Evolutionary conservation across 768 basidiomycete species (phyloP).

Genomic region (Calocybe indica): DNA sequence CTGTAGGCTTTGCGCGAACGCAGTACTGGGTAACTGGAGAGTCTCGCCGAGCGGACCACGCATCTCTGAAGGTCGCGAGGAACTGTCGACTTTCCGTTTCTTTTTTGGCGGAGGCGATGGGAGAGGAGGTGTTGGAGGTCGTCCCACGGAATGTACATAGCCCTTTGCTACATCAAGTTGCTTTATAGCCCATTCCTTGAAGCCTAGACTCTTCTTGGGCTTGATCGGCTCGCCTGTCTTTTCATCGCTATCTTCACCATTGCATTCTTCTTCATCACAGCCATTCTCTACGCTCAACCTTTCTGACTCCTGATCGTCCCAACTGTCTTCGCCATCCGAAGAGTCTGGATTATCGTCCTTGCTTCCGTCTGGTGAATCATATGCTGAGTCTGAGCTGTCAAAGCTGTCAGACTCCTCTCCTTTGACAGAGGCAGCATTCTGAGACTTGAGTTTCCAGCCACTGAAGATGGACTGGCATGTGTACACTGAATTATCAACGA

Average conservation of each 20-base stretch:
- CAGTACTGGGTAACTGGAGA: constrained; percentile 58
- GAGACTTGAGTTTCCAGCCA: constrained; percentile 40
- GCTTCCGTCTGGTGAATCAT: constrained; percentile 34
- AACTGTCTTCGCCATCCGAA: constrained; percentile 16
- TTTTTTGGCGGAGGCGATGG: constrained; percentile 31
- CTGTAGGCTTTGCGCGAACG: constrained; percentile 49
- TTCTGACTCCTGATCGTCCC: constrained; percentile 9
- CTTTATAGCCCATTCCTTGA: constrained; percentile 87
- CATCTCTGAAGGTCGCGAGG: constrained; percentile 32
- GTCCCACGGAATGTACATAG: constrained; percentile 16
- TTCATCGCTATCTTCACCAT: constrained; percentile 9
- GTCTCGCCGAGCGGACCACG: constrained; percentile 81
- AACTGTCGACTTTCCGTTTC: constrained; percentile 38
- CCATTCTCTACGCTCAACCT: constrained; percentile 1
- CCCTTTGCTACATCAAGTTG: constrained; percentile 56
- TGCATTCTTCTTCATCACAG: constrained; percentile 8
- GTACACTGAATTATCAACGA: constrained; percentile 2
- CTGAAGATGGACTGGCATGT: constrained; percentile 30
- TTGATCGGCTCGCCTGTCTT: constrained; percentile 16
- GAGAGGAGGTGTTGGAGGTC: constrained; percentile 5
- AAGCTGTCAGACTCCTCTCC: constrained; percentile 55
- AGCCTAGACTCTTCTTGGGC: constrained; percentile 43
- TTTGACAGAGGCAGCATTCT: constrained; percentile 14
- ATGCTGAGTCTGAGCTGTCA: constrained; percentile 75
- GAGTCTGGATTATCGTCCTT: constrained; percentile 13